A percentile compares a stretch with the other conserved stretches of the same genome.
These are phyloP conservation scores for Agaricus subrufescens DNA, from an alignment of 768 basidiomycete species.

Conservation along the genomic window DNA sequence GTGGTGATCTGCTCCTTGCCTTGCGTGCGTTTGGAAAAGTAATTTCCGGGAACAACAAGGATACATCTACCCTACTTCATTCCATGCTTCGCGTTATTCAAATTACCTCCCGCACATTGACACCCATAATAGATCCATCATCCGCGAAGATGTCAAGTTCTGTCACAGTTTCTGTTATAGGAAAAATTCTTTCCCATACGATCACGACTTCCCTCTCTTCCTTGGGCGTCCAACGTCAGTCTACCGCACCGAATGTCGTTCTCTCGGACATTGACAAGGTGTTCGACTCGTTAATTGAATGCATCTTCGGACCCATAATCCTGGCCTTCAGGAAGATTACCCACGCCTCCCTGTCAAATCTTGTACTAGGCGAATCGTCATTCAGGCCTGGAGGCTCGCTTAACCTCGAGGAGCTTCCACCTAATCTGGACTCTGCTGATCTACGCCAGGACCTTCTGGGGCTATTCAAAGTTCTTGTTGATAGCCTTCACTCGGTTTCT, in stretches of 20 bases:
- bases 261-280: constrained; percentile 1
- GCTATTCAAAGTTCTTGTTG: constrained; percentile 3
- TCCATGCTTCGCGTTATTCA: constrained; percentile 1
- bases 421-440: not conserved
- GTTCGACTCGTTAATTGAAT: constrained; percentile 6
- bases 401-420: not conserved
- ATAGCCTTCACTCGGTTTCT: not conserved
- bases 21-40: constrained; percentile 5
- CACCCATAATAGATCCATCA: not conserved
- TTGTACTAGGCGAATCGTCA: not conserved
- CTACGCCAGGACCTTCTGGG: constrained; percentile 6
- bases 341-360: not conserved
- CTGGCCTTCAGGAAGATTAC: not conserved
- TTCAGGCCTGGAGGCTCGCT: not conserved
- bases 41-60: not conserved
- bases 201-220: not conserved
- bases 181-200: not conserved
- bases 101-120: not conserved
- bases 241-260: not conserved
- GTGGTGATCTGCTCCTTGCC: constrained; percentile 1
- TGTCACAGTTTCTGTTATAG: not conserved
- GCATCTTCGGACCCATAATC: constrained; percentile 3
- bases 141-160: not conserved
- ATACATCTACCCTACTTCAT: constrained; percentile 7
- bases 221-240: not conserved